Conservation (phyloP, 2,329 filamentous ascomycete genomes). For the Fusarium sp. region DNA sequence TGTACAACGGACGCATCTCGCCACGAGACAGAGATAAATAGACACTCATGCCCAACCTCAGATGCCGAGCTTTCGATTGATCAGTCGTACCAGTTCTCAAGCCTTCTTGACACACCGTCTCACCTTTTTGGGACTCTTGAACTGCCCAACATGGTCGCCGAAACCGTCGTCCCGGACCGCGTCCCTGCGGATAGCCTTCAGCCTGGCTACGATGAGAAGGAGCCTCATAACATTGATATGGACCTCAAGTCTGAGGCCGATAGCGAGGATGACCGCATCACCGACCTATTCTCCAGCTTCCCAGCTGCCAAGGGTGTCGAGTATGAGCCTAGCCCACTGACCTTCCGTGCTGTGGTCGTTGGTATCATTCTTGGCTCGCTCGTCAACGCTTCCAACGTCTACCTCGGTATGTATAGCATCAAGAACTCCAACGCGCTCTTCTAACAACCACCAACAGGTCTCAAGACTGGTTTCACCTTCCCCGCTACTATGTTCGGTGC, state of each 20-base stretch:
- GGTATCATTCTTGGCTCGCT: constrained; percentile 71
- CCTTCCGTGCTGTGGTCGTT: constrained; percentile 68
- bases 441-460: constrained; percentile 50
- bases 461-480: constrained; percentile 68
- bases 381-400: constrained; percentile 74
- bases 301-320: constrained; percentile 58
- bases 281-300: constrained; percentile 59
- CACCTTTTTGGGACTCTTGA: neutral
- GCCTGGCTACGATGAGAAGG: constrained; percentile 47
- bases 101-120: constrained; percentile 3
- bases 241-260: constrained; percentile 49
- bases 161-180: constrained; percentile 36
- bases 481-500: constrained; percentile 65
- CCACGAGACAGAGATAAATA: constrained; percentile 37
- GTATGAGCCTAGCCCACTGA: constrained; percentile 66
- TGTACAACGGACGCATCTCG: constrained; percentile 1
- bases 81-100: constrained; percentile 23
- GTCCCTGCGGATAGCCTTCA: constrained; percentile 35
- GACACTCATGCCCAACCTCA: neutral
- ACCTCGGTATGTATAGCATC: constrained; percentile 62
- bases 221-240: constrained; percentile 39
- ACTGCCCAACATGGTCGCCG: constrained; percentile 37
- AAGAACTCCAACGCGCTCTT: too few species aligned
- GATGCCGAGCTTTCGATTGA: neutral
- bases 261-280: constrained; percentile 50